Evolutionary conservation across 441 rosid genomes (phyloP).

Genomic region (Jatropha multifida): DNA sequence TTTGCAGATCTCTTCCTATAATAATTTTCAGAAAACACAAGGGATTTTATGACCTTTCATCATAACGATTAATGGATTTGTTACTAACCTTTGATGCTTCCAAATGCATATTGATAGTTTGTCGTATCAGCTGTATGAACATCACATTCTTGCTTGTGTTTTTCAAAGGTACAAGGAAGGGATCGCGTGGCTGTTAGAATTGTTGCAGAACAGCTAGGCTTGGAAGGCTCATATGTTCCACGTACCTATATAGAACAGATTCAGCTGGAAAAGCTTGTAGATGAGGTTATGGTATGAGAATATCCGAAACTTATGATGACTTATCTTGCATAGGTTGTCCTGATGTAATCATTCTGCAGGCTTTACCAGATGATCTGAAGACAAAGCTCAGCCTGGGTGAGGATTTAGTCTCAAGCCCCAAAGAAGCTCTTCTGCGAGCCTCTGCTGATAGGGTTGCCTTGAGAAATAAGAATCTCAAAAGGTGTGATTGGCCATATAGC

Average conservation of each 20-base stretch:
- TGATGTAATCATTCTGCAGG: constrained; percentile 50
- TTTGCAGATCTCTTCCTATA: background rate
- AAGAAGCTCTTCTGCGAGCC: constrained; percentile 66
- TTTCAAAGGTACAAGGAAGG: constrained; percentile 87
- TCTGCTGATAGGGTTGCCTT: constrained; percentile 68
- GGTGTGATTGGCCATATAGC: constrained; percentile 41
- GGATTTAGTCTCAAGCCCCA: constrained; percentile 82
- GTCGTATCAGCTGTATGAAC: background rate
- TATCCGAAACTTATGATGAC: constrained; percentile 21
- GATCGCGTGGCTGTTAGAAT: constrained; percentile 62
- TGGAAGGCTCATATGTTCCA: constrained; percentile 88
- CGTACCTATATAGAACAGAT: constrained; percentile 96
- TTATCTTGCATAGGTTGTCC: constrained; percentile 20
- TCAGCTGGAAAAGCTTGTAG: constrained; percentile 86
- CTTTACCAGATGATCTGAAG: constrained; percentile 88
- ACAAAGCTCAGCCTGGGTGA: constrained; percentile 79
- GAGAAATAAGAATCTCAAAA: constrained; percentile 72
- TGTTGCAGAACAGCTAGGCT: constrained; percentile 77
- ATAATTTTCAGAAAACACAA: background rate
- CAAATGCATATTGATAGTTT: background rate
- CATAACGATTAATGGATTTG: too few relatives aligned
- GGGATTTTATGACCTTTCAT: background rate
- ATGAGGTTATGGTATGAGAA: constrained; percentile 85
- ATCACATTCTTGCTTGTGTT: constrained; percentile 6
- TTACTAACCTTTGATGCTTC: background rate